Evolutionary conservation across 768 basidiomycete genomes (phyloP), one percentile per base, ranked within the genome.

Genomic region (Lactarius evosmus): DNA sequence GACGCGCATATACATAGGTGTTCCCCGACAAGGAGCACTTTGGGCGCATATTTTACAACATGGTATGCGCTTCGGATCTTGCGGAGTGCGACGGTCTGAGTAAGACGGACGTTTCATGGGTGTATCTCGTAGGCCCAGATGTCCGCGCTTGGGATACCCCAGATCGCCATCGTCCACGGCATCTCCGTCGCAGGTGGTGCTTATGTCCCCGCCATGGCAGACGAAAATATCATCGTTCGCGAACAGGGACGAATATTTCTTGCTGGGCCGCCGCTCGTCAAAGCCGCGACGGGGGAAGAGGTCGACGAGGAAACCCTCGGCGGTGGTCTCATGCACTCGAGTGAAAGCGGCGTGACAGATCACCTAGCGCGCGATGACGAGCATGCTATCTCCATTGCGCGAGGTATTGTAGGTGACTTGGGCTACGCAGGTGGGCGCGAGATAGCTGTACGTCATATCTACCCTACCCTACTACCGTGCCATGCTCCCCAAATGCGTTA

Each of bases 21-120:
- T 96, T 96, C 74, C 95, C 95, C 6, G 95, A 97, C 78, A 91
- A 87, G 73, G 89, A 96, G 67, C 93, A 98, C 72, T 98, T 98
- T 69, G 95, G 95, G 4, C 84, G 95, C 6, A 96, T 97, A 71
- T 98, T 98, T 77, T 97, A 95, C 74, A 97, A 98, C 70, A 96
- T 96, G 93, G 94, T 89, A 61, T 53, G 79, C 40, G 9, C 41
- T 46, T 25, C 52, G 17, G 27, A 32, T 53, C 52, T 32, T 32
- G 52, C 9, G 32, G 17, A 12, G 12, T 14, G 19, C 32, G 25
- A 57, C 54, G 58, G 54, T 22, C 51, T 27, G 54, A 69, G 41
- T 51, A 9, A 19, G 29, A 27, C 30, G 51, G 51, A 52, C 5
- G 29, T 14, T 29, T 32, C 29, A 1, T 29, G 50, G 29, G 2